A percentile compares a stretch with the other conserved stretches of the same genome.
phyloP scores from a whole-genome alignment of 2,329 filamentous ascomycete species.

The Dactylella cylindrospora region DNA sequence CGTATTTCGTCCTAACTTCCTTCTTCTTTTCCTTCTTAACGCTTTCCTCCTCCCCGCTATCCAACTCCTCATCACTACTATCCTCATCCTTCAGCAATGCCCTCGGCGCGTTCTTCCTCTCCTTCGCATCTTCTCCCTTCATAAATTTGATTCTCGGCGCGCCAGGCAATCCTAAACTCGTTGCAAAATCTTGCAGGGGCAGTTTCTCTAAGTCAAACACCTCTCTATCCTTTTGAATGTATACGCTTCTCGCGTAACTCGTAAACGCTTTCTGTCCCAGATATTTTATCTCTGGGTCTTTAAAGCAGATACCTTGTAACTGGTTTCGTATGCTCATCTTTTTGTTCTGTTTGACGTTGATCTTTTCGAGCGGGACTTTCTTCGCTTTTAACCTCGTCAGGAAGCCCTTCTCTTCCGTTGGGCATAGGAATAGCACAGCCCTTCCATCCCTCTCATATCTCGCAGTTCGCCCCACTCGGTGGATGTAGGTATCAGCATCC shows the following conservation, averaged over 20 bases:
- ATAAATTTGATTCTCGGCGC: constrained; percentile 90
- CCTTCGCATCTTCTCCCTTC: constrained; percentile 84
- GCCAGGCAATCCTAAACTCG: constrained; percentile 83
- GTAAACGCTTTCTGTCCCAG: constrained; percentile 94
- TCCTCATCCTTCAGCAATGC: constrained; percentile 60
- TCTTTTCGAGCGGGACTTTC: constrained; percentile 82
- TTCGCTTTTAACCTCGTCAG: constrained; percentile 79
- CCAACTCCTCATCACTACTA: constrained; percentile 60
- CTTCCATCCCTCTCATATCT: constrained; percentile 84
- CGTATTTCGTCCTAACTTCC: constrained; percentile 87
- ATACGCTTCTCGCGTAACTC: constrained; percentile 80
- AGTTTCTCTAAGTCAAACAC: constrained; percentile 82
- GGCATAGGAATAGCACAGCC: constrained; percentile 87
- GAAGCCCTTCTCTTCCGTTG: constrained; percentile 92
- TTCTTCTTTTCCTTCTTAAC: constrained; percentile 63
- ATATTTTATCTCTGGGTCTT: constrained; percentile 90
- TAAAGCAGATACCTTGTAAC: constrained; percentile 92
- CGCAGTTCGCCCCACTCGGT: constrained; percentile 92
- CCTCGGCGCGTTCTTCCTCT: constrained; percentile 80
- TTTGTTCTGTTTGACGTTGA: constrained; percentile 86
- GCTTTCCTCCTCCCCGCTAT: constrained; percentile 54
- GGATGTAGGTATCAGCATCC: constrained; percentile 96
- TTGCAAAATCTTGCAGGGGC: constrained; percentile 80
- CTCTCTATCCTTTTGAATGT: constrained; percentile 87
- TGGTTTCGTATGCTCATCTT: constrained; percentile 81